These are phyloP conservation scores for Micromonas commoda DNA, from an alignment of 139 green algal species.

Conservation along the genomic window DNA sequence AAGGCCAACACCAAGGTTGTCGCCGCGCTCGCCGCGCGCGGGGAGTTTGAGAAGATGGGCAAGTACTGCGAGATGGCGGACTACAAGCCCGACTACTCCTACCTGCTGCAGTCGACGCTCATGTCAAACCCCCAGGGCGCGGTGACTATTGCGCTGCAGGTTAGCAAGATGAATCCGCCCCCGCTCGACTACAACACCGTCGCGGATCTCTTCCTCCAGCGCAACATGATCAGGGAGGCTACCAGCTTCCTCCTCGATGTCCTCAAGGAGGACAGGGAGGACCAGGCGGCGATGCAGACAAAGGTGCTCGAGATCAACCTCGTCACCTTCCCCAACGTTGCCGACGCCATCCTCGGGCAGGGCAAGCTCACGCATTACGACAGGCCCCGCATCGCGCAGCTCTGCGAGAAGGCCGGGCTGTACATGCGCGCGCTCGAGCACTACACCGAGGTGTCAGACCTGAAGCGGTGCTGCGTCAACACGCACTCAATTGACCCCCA, in stretches of 20 bases:
- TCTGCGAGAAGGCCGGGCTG: conserved; percentile 97
- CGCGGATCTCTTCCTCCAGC: conserved; percentile 93
- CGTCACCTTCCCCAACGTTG: conserved; percentile 93
- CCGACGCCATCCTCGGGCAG: conserved; percentile 93
- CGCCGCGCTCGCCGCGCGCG: conserved; percentile 77
- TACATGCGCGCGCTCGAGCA: conserved; percentile 98
- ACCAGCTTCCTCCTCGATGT: conserved; percentile 97
- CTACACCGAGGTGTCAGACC: conserved; percentile 96
- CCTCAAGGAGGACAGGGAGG: conserved; percentile 76
- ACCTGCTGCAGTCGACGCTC: conserved; percentile 86
- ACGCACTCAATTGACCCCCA: conserved; percentile 93
- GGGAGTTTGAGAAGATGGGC: conserved; percentile 85
- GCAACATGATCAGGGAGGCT: conserved; percentile 86
- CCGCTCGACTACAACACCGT: conserved; percentile 88
- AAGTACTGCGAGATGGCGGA: conserved; percentile 55
- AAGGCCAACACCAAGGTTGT: conserved; percentile 68
- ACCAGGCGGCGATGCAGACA: conserved; percentile 83
- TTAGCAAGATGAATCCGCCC: conserved; percentile 71
- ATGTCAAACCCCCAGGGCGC: conserved; percentile 86
- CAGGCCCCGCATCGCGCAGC: conserved; percentile 87
- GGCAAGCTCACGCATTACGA: conserved; percentile 95
- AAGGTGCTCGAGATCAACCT: conserved; percentile 99
- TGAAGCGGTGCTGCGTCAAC: conserved; percentile 94
- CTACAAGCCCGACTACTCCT: conserved; percentile 91
- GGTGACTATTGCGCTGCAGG: conserved; percentile 88